phyloP scores from a whole-genome alignment of 768 basidiomycete species.

The Tricholoma sp. region DNA sequence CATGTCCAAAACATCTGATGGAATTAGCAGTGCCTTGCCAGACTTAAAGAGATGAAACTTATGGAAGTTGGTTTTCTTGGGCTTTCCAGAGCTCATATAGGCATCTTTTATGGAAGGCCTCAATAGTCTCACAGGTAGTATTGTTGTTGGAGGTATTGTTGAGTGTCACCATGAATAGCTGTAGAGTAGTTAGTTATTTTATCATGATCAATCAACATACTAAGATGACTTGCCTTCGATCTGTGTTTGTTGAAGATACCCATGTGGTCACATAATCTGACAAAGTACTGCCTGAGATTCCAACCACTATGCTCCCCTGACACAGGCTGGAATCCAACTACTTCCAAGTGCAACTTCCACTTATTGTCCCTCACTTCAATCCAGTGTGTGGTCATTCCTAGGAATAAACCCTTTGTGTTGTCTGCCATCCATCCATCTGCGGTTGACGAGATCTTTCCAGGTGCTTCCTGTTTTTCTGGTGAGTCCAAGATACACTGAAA shows the following conservation, averaged over 20 bases:
- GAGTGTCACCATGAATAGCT: background rate
- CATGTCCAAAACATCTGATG: conserved; percentile 24
- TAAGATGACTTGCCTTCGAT: conserved; percentile 17
- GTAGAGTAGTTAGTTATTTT: background rate
- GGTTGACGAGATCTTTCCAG: conserved; percentile 18
- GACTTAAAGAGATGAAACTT: background rate
- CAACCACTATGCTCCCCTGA: background rate
- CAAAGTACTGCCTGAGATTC: conserved; percentile 17
- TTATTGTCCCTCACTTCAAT: conserved; percentile 16
- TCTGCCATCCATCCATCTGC: conserved; percentile 17
- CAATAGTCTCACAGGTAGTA: background rate
- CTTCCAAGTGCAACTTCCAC: conserved; percentile 19
- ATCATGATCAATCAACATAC: background rate
- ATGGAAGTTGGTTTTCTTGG: background rate
- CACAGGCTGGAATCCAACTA: conserved; percentile 16
- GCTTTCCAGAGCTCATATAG: background rate
- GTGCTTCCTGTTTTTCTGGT: conserved; percentile 10
- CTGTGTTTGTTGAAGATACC: conserved; percentile 15
- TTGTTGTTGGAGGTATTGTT: background rate
- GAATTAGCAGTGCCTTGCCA: background rate
- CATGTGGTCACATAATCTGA: conserved; percentile 16
- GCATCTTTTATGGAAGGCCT: background rate
- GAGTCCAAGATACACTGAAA: conserved; percentile 12
- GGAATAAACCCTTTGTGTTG: conserved; percentile 5
- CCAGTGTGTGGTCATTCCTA: conserved; percentile 20